Evolutionary conservation across 2,329 filamentous ascomycete genomes (phyloP).

Genomic region (Sclerotiophoma versabilis): DNA sequence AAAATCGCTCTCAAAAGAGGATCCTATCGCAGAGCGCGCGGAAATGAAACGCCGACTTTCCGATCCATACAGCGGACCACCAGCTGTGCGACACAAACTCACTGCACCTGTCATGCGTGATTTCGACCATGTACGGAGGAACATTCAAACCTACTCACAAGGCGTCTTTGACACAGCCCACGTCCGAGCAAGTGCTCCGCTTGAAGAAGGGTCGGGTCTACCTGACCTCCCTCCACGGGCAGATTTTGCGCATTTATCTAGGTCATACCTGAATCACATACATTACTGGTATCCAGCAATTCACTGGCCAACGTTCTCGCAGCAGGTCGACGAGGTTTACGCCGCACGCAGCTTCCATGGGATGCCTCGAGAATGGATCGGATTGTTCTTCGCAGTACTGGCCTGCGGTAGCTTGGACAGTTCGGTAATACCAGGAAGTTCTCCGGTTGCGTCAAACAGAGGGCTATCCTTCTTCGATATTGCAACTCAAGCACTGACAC

Average conservation of each 20-base stretch:
- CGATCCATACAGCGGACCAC: conserved; percentile 17
- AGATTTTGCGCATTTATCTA: conserved; percentile 74
- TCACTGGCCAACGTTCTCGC: conserved; percentile 84
- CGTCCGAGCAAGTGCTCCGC: conserved; percentile 58
- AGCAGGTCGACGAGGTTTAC: conserved; percentile 80
- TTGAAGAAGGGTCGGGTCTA: conserved; percentile 55
- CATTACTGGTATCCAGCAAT: conserved; percentile 85
- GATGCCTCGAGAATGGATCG: conserved; percentile 73
- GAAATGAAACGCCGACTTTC: conserved; percentile 56
- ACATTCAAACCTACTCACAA: conserved; percentile 75
- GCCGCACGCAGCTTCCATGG: conserved; percentile 66
- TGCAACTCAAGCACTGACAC: conserved; percentile 73
- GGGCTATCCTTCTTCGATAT: conserved; percentile 74
- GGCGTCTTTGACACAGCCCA: conserved; percentile 82
- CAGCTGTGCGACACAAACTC: conserved; percentile 53
- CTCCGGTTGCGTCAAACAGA: conserved; percentile 60
- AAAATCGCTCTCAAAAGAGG: conserved; percentile 62
- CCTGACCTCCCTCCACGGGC: conserved; percentile 74
- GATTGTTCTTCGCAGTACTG: conserved; percentile 82
- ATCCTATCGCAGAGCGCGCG: conserved; percentile 51
- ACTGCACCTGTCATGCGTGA: conserved; percentile 70
- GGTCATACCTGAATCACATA: conserved; percentile 76
- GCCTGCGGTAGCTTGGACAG: conserved; percentile 82
- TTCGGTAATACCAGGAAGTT: conserved; percentile 61
- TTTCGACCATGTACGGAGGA: conserved; percentile 73